Conservation (phyloP, 805 yeast species). For the Brettanomyces naardenensis region DNA sequence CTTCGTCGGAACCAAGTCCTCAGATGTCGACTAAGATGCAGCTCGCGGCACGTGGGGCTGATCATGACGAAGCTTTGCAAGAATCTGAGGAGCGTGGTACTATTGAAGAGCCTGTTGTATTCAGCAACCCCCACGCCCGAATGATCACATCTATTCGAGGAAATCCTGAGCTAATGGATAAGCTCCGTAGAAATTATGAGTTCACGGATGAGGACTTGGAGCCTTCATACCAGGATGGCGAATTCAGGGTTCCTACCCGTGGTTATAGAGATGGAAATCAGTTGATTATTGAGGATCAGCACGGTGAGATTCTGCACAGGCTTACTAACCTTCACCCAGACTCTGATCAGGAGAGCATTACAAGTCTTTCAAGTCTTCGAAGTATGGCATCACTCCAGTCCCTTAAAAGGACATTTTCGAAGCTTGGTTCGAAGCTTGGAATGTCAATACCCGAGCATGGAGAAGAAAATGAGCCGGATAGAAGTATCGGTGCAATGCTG, state of each 20-base stretch:
- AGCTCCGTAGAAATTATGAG: slow-evolving; percentile 12
- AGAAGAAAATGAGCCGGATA: background rate
- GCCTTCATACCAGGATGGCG: slow-evolving; percentile 29
- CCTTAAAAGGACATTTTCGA: slow-evolving; percentile 1
- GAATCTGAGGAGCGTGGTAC: background rate
- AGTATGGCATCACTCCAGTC: background rate
- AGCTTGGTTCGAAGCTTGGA: background rate
- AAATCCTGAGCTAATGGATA: slow-evolving; percentile 9
- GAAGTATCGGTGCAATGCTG: background rate
- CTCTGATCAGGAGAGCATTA: background rate
- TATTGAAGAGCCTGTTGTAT: background rate
- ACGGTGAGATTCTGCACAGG: slow-evolving; percentile 72
- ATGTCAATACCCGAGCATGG: background rate
- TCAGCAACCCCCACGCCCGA: background rate
- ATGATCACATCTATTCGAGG: slow-evolving; percentile 7
- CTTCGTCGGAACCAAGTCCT: background rate
- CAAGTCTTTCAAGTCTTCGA: background rate
- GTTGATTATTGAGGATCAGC: slow-evolving; percentile 70
- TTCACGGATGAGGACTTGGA: slow-evolving; percentile 19
- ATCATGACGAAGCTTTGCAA: too few relatives aligned
- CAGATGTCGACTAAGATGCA: too few relatives aligned
- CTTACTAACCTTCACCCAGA: slow-evolving; percentile 22
- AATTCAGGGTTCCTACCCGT: slow-evolving; percentile 25
- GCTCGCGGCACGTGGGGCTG: too few relatives aligned
- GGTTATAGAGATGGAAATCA: slow-evolving; percentile 65